phyloP scores from a whole-genome alignment of 2,329 filamentous ascomycete genomes.

The Arthroderma sp. region DNA sequence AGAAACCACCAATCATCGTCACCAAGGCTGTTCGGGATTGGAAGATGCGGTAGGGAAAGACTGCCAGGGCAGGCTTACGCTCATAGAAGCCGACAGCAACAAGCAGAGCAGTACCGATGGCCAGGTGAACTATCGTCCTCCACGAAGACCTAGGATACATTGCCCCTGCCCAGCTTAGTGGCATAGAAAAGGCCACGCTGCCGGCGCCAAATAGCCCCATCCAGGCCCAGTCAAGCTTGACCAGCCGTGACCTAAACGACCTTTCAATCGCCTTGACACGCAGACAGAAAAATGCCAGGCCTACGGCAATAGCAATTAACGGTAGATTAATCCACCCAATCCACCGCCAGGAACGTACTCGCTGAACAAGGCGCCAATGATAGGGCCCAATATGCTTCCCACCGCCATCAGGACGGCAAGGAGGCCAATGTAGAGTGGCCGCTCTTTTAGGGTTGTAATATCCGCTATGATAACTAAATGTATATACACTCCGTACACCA shows the following conservation, averaged over 20 bases:
- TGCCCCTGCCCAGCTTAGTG: too few relatives aligned
- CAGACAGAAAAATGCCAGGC: conserved; percentile 41
- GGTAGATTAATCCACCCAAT: conserved; percentile 54
- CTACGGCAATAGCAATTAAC: conserved; percentile 43
- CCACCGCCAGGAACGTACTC: conserved; percentile 33
- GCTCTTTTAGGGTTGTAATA: conserved; percentile 30
- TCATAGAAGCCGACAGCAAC: too few relatives aligned
- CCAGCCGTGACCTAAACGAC: conserved; percentile 38
- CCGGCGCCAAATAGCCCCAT: conserved; percentile 44
- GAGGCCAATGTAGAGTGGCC: conserved; percentile 29
- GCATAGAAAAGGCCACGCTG: too few relatives aligned
- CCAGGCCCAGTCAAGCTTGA: conserved; percentile 53
- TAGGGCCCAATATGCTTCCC: conserved; percentile 23
- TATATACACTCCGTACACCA: too few relatives aligned
- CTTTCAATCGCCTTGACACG: conserved; percentile 35
- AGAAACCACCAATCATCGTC: too few relatives aligned
- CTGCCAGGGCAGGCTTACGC: too few relatives aligned
- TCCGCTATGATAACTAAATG: too few relatives aligned
- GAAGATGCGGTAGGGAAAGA: too few relatives aligned
- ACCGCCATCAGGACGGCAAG: conserved; percentile 30
- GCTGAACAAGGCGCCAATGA: conserved; percentile 15
- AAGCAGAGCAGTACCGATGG: too few relatives aligned
- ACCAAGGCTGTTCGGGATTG: too few relatives aligned
- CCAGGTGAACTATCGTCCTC: too few relatives aligned
- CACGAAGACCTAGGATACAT: too few relatives aligned